Evolutionary conservation across 805 yeast genomes (phyloP), one percentile per base, ranked within the genome.

Genomic region (Lipomyces spencermartinsiae): DNA sequence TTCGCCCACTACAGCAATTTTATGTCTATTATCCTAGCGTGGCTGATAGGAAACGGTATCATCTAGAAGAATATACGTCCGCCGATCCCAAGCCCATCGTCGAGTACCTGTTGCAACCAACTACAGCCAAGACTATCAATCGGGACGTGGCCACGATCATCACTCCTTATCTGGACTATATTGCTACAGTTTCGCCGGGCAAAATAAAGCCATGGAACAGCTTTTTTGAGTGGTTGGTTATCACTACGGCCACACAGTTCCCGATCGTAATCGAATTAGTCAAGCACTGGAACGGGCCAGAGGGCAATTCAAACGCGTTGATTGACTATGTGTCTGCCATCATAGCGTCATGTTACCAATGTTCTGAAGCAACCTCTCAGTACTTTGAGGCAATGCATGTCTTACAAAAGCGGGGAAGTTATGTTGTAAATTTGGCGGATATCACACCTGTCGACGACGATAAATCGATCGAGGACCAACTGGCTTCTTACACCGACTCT

Each of bases 141-240:
- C 62, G 73, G 31, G 75, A 75, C 66, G 65, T 76, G 6, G 67
- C 67, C n/a, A 66, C 65, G 35, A 67, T 78, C 14, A 66, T 76
- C 4, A 58, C 74, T 29, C 81, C 81, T 3, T 79, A 74, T 60
- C 54, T 73, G 14, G 54, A 70, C n/a, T 77, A 71, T 58, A 72
- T n/a, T 60, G 75, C 5, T 53, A 63, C 39, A 25, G 53, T 57
- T 70, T 4, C 63, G 74, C 12, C 62, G 46, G 51, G 56, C 9
- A 74, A 74, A 73, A 63, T 69, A 10, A 57, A 56, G 46, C n/a
- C 68, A 61, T 55, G 72, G 73, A 33, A 68, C 73, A 25, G 64
- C 55, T 12, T 58, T 61, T 39, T 64, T 73, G 31, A 53, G 31
- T 43, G 70, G 63, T 1, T 68, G 70, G 54, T 73, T 68, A 1